These are phyloP conservation scores for Olyra latifolia DNA, from an alignment of 176 grass and related monocot species.

Conservation along the genomic window DNA sequence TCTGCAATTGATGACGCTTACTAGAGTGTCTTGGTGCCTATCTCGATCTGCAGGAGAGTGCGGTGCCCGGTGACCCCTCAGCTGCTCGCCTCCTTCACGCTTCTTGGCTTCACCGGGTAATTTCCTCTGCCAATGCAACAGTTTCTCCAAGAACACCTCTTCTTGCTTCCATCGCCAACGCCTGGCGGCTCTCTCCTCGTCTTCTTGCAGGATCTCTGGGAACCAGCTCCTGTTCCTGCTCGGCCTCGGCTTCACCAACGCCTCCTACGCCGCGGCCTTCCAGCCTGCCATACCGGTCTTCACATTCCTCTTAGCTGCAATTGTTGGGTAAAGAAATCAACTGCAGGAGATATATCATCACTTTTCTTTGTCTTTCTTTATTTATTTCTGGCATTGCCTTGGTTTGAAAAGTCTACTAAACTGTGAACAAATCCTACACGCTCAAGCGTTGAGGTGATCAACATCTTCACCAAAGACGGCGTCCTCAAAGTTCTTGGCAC, in stretches of 20 bases:
- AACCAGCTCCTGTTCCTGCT: slow-evolving; percentile 94
- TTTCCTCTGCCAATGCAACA: neutral
- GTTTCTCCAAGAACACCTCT: too few relatives aligned
- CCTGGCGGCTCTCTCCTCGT: neutral
- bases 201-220: slow-evolving; percentile 65
- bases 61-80: slow-evolving; percentile 50
- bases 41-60: slow-evolving; percentile 40
- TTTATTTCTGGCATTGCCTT: too few relatives aligned
- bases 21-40: neutral
- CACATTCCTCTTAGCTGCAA: slow-evolving; percentile 71
- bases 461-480: slow-evolving; percentile 65
- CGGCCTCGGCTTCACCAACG: slow-evolving; percentile 81
- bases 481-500: slow-evolving; percentile 66
- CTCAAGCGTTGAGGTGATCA: slow-evolving; percentile 62
- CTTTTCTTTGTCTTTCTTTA: too few relatives aligned
- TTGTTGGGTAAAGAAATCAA: slow-evolving; percentile 43
- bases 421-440: neutral
- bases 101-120: slow-evolving; percentile 89
- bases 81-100: slow-evolving; percentile 67
- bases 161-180: neutral
- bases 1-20: neutral
- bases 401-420: neutral
- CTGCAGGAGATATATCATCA: neutral
- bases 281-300: slow-evolving; percentile 96
- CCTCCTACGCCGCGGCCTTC: slow-evolving; percentile 84